These are phyloP conservation scores for Phycomyces blakesleeanus DNA, from an alignment of 192 early-diverging fungal species.

Conservation along the genomic window DNA sequence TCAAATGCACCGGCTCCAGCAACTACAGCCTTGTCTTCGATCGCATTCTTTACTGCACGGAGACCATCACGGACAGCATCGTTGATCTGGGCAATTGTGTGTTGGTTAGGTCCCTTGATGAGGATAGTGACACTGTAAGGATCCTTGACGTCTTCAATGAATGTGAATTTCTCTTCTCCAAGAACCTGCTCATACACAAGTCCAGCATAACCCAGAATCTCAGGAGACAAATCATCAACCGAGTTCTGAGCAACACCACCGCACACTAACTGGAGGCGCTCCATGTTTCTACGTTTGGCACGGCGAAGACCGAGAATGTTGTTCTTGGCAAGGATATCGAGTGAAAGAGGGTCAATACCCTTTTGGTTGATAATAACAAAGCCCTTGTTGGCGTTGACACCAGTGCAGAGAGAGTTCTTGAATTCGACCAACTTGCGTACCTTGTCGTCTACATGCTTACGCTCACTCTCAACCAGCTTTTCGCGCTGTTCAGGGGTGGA, in stretches of 20 bases:
- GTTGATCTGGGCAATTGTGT: constrained; percentile 92
- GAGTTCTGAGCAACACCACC: constrained; percentile 97
- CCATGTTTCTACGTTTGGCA: constrained; percentile 99
- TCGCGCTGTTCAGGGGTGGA: constrained; percentile 96
- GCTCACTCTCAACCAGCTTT: constrained; percentile 96
- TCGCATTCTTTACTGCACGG: constrained; percentile 95
- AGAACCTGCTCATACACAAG: constrained; percentile 93
- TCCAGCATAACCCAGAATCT: constrained; percentile 87
- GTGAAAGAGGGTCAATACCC: constrained; percentile 96
- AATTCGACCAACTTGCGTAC: constrained; percentile 93
- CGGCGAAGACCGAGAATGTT: constrained; percentile 91
- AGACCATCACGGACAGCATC: constrained; percentile 98
- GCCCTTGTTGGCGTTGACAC: constrained; percentile 71
- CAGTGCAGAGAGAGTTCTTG: constrained; percentile 91
- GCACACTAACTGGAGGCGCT: constrained; percentile 92
- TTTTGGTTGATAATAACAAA: constrained; percentile 99
- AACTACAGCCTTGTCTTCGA: constrained; percentile 89
- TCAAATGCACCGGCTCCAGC: constrained; percentile 97
- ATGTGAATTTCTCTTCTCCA: constrained; percentile 97
- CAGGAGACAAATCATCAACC: constrained; percentile 87
- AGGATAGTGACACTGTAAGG: constrained; percentile 90
- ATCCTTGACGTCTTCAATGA: constrained; percentile 92
- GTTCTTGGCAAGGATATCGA: constrained; percentile 96
- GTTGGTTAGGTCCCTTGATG: constrained; percentile 92
- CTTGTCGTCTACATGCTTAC: constrained; percentile 92